Evolutionary conservation across 208 protist genomes (phyloP), one percentile per base, ranked within the genome.

Genomic region (Leishmania guyanensis): DNA sequence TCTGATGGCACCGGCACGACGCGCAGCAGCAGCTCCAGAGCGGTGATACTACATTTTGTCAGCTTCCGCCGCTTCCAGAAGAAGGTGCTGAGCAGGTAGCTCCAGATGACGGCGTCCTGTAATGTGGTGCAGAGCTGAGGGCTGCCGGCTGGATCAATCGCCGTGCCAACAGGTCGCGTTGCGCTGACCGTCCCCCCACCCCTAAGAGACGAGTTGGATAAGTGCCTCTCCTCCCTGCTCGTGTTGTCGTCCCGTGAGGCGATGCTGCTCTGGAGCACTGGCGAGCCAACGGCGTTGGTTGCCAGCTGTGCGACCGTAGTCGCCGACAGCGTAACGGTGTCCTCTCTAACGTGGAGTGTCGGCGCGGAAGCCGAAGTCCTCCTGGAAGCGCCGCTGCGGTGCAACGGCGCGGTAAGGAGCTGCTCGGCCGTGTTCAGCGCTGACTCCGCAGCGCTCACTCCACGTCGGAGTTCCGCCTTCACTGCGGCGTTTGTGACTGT

Each of bases 31-130:
- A 84, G 68, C 78, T 90, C 85, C 66, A 94, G 60, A 17, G 86
- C 82, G 56, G 84, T 79, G 22, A 94, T 60, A 6, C 83, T 82
- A 0, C 54, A 56, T 51, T 91, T 89, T 9, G 84, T 81, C 26
- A 93, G 78, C 83, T 91, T 93, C 56, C 70, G 87, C 69, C 90
- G 91, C 77, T 87, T 89, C 75, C 86, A 86, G 78, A 89, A 90
- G 33, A 93, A 80, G 26, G 84, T 78, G 64, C 88, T 89, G 22
- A 96, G 84, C 39, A 96, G 73, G 48, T 80, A 83, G 51, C 88
- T 80, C 81, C 88, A 89, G n/a, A 86, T 29, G 51, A 50, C 82
- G 4, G 82, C 60, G 6, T 73, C 82, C 74, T 82, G 78, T 39
- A 76, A 26, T 4, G 66, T 53, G 0, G 78, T 75, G 73, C 82